phyloP scores from a whole-genome alignment of 2,329 filamentous ascomycete species.

The Rutstroemia sp. region DNA sequence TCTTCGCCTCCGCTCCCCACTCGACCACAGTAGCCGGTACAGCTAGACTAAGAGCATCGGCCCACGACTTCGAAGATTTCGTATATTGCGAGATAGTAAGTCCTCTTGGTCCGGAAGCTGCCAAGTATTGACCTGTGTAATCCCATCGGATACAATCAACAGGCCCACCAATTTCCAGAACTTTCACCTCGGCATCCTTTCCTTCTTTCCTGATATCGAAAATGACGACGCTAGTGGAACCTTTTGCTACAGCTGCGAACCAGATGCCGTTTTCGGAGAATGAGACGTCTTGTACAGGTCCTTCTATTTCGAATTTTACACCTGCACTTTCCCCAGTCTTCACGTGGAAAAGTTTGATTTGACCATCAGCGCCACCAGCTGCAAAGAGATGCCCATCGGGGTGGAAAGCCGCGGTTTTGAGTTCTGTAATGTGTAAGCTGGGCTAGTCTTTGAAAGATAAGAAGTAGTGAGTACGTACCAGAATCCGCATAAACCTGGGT shows the following conservation, averaged over 20 bases:
- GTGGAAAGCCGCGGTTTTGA: slow-evolving; percentile 75
- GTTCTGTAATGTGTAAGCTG: slow-evolving; percentile 18
- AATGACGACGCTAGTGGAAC: slow-evolving; percentile 71
- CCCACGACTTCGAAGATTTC: slow-evolving; percentile 84
- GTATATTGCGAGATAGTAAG: slow-evolving; percentile 84
- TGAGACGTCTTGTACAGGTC: slow-evolving; percentile 65
- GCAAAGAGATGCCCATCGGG: slow-evolving; percentile 94
- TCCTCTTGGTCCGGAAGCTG: slow-evolving; percentile 71
- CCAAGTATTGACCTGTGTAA: slow-evolving; percentile 89
- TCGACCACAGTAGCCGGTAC: slow-evolving; percentile 64
- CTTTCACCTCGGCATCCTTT: slow-evolving; percentile 71
- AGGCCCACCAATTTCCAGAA: slow-evolving; percentile 76
- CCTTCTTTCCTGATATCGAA: slow-evolving; percentile 93
- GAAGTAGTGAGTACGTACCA: slow-evolving; percentile 46
- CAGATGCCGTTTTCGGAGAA: slow-evolving; percentile 98
- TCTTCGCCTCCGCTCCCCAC: slow-evolving; percentile 72
- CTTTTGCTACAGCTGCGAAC: slow-evolving; percentile 77
- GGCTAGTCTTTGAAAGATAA: background rate
- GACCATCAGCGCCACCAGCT: slow-evolving; percentile 69
- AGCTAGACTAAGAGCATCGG: slow-evolving; percentile 72
- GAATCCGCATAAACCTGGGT: slow-evolving; percentile 75
- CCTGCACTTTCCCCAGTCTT: slow-evolving; percentile 65
- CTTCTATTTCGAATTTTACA: slow-evolving; percentile 62
- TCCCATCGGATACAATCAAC: slow-evolving; percentile 80
- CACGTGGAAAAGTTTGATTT: slow-evolving; percentile 84